Evolutionary conservation across 257 asterid species (phyloP), one percentile per base, ranked within the genome.

Genomic region (Solanum ossicruentum): DNA sequence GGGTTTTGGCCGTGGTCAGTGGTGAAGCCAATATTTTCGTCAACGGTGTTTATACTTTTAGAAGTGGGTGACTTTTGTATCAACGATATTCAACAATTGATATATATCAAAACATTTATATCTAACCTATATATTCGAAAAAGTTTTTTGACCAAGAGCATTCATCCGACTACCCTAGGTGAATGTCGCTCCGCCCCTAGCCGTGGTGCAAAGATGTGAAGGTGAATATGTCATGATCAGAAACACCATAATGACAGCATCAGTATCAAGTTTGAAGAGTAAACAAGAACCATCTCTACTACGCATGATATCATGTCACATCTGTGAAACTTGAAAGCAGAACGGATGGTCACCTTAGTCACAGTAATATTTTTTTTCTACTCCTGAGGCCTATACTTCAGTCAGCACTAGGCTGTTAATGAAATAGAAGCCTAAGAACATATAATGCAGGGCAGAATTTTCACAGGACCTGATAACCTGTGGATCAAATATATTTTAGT

Each of bases 361-460:
- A 51, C 82, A 77, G 15, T 26, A 51, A 63, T 51, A 26, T 49
- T 15, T 17, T 15, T 36, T 36, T 16, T 36, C 16, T 15, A 41
- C 36, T 21, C 20, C 18, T 12, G 57, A 45, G 84, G 75, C 56
- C 36, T 12, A 15, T 57, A 36, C 80, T 83, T 83, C 65, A 47
- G 77, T 45, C 26, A 77, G 47, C 26, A 26, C 82, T 77, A 51
- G 45, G 57, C 6, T 51, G 57, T 83, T 90, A 89, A 79, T 55
- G 57, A 15, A 61, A 78, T 82, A 83, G 63, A 84, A 61, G 81
- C 78, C 73, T 81, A 47, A 77, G 12, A 77, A 77, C 51, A 51
- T 63, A 83, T 66, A 54, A 73, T 58, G 56, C 79, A 83, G 80
- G 87, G 88, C 84, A 32, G 81, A 69, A 55, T 81, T 63, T 55